These are phyloP conservation scores for Clarkia xantiana DNA, from an alignment of 345 rosid genomes.

Conservation along the genomic window DNA sequence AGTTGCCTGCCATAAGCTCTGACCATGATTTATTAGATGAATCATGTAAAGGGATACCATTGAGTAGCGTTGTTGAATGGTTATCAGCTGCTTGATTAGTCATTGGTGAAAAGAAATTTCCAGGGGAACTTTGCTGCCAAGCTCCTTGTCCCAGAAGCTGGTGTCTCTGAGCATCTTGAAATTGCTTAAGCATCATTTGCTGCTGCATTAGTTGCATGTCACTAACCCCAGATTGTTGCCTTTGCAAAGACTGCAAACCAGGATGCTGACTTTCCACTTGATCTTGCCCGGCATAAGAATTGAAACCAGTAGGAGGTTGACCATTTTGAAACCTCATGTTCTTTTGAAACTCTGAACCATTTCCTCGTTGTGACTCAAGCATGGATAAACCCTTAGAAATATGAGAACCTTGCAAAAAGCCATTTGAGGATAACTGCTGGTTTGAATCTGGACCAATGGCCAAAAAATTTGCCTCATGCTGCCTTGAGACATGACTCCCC, in stretches of 20 bases:
- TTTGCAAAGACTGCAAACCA: constrained; percentile 48
- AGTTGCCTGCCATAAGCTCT: constrained; percentile 34
- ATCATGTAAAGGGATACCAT: constrained; percentile 53
- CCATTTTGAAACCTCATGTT: constrained; percentile 32
- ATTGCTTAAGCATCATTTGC: constrained; percentile 52
- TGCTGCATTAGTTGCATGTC: constrained; percentile 78
- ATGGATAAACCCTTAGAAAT: constrained; percentile 35
- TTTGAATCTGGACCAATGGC: constrained; percentile 49
- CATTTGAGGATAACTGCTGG: constrained; percentile 9
- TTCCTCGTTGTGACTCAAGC: constrained; percentile 29
- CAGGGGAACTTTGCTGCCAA: constrained; percentile 30
- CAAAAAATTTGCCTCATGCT: constrained; percentile 40
- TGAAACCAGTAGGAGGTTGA: constrained; percentile 56
- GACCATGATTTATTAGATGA: constrained; percentile 45
- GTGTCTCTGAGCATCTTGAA: constrained; percentile 72
- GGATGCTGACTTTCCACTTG: constrained; percentile 46
- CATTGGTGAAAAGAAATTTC: constrained; percentile 30
- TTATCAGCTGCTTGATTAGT: constrained; percentile 26
- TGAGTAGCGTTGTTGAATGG: constrained; percentile 35
- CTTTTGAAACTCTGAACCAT: constrained; percentile 33
- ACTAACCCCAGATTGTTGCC: constrained; percentile 54
- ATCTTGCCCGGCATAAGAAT: constrained; percentile 57
- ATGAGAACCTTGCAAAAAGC: constrained; percentile 8
- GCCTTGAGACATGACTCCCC: constrained; percentile 39
- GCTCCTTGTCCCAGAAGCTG: constrained; percentile 42